These are phyloP conservation scores for Phytophthora capsici DNA, from an alignment of 352 stramenopile species.

Conservation along the genomic window DNA sequence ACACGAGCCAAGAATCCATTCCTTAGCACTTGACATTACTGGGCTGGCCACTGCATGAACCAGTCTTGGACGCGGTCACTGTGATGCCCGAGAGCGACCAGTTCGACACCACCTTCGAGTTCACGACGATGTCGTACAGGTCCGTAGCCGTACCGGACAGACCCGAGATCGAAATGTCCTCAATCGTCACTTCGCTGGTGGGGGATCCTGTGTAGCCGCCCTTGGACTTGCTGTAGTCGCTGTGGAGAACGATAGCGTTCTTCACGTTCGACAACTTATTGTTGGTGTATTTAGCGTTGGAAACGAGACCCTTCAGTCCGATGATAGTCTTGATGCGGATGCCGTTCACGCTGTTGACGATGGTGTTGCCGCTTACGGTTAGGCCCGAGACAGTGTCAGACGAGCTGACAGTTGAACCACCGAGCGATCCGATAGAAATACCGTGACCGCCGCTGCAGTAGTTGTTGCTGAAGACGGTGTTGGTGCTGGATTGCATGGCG, in stretches of 20 bases:
- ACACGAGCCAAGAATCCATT: too few relatives aligned
- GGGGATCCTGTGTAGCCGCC: conserved; percentile 29
- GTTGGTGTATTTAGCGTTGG: conserved; percentile 17
- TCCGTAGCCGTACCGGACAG: conserved; percentile 29
- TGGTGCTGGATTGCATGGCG: conserved; percentile 25
- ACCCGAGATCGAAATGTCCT: conserved; percentile 6
- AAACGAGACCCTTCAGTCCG: conserved; percentile 27
- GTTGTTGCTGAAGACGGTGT: conserved; percentile 27
- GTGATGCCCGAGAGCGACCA: conserved; percentile 12
- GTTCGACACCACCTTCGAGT: conserved; percentile 27
- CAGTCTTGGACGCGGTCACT: neutral
- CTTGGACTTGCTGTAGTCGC: conserved; percentile 27
- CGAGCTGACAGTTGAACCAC: conserved; percentile 16
- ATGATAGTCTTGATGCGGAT: conserved; percentile 28
- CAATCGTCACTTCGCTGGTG: conserved; percentile 17
- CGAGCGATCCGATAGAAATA: conserved; percentile 46
- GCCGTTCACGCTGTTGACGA: conserved; percentile 30
- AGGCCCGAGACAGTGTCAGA: conserved; percentile 30
- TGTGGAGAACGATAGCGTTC: conserved; percentile 19
- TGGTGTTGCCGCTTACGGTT: conserved; percentile 31
- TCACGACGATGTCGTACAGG: conserved; percentile 32
- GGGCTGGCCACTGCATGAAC: conserved; percentile 26
- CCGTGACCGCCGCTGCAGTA: conserved; percentile 19
- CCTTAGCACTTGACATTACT: conserved; percentile 24
- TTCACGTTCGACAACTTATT: conserved; percentile 28